Base-by-base conservation (phyloP, 2,329 filamentous ascomycete genomes). In the Fusarium phyllophilum region DNA sequence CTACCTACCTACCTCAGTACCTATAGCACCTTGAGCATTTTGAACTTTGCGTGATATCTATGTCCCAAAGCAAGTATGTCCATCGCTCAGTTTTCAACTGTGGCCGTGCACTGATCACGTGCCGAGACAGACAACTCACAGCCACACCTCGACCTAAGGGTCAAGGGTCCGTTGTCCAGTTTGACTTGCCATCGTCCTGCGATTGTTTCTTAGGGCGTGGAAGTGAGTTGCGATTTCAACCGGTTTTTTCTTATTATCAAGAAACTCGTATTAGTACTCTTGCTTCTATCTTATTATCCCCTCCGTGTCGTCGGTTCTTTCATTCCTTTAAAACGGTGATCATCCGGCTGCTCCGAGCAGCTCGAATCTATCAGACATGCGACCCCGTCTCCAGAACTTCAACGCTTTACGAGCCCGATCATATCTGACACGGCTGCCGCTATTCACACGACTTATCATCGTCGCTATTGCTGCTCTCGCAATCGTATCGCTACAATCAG, bases 371-470 rank as follows among this genome's bases (percentile, higher is more conserved):
- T 62, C 75, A 75, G 71, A 68, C 67, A 82, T 82, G 79, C 72
- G 72, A 52, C 79, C 81, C 57, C 78, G 77, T 68, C 75, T 82
- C 41, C 80, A 78, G 59, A 78, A 77, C 65, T 92, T 97, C 83
- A 95, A 91, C 83, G 90, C 92, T 38, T 83, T 88, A 70, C 91
- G 94, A 76, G 88, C 95, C 77, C 92, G 94, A 74, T 94, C 93
- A 14, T 98, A 97, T 81, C 79, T 97, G 74, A 86, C 94, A 68
- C 92, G 95, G 55, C 87, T 98, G n/a, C 96, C 96, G 41, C 86
- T 98, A 4, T 95, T 96, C 81, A 98, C 96, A 33, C 90, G 95
- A 57, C 82, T 88, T 24, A 88, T 95, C 20, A 81, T 95, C 26
- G 78, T 91, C 8, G 83, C 91, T 49, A 93, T 97, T 65, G 79